Evolutionary conservation across 73 alveolate genomes (phyloP).

Genomic region (Blepharisma japonicum): DNA sequence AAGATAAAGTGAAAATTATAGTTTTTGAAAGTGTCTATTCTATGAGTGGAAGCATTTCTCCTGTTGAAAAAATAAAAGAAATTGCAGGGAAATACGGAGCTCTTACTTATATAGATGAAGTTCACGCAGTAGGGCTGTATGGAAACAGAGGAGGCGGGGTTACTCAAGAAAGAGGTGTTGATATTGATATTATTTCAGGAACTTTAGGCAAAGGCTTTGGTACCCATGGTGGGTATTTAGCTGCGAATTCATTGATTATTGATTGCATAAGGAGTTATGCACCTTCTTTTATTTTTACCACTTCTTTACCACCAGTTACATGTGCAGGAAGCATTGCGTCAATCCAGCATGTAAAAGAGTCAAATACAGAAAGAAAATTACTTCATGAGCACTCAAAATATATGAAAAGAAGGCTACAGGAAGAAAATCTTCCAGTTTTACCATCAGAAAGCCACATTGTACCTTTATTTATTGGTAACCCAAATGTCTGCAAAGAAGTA

Average conservation of each 20-base stretch:
- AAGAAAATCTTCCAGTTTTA: constrained; percentile 59
- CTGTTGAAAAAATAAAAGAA: constrained; percentile 51
- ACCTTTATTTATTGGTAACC: constrained; percentile 73
- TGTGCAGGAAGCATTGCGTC: constrained; percentile 64
- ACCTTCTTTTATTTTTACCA: constrained; percentile 69
- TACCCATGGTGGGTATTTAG: constrained; percentile 77
- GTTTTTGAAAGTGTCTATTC: constrained; percentile 76
- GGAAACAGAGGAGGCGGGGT: constrained; percentile 81
- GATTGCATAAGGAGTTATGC: constrained; percentile 64
- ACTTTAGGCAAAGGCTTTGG: constrained; percentile 83
- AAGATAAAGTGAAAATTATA: constrained; percentile 51
- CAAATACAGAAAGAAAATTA: constrained; percentile 47
- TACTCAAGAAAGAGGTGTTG: constrained; percentile 47
- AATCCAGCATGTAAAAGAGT: constrained; percentile 50
- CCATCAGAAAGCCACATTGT: constrained; percentile 61
- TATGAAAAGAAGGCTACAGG: constrained; percentile 40
- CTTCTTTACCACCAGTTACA: constrained; percentile 73
- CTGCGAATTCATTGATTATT: constrained; percentile 45
- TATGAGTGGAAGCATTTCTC: constrained; percentile 70
- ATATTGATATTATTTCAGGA: constrained; percentile 60
- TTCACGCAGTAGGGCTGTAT: constrained; percentile 82
- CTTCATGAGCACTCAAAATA: constrained; percentile 41
- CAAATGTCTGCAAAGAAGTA: constrained; percentile 51
- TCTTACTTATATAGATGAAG: constrained; percentile 74
- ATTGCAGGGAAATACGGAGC: constrained; percentile 69